phyloP scores from a whole-genome alignment of 1,139 yeast species.

The Taphrina flavorubra region DNA sequence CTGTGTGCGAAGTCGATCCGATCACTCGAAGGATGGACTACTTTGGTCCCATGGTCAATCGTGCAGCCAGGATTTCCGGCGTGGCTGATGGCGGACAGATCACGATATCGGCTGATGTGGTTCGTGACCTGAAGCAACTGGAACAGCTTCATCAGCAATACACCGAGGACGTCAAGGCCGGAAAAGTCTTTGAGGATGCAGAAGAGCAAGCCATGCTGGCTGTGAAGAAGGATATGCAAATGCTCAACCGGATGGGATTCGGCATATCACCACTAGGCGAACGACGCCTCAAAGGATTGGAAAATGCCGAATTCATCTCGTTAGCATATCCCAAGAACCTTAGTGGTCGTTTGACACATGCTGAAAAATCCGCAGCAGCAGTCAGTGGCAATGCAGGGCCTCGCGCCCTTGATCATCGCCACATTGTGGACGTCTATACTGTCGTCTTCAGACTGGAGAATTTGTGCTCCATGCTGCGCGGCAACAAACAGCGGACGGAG shows the following conservation, averaged over 20 bases:
- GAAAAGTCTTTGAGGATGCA: slow-evolving; percentile 23
- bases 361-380: slow-evolving; percentile 18
- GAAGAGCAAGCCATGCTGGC: slow-evolving; percentile 64
- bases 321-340: slow-evolving; percentile 74
- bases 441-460: slow-evolving; percentile 35
- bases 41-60: slow-evolving; percentile 97
- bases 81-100: slow-evolving; percentile 99
- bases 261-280: slow-evolving; percentile 78
- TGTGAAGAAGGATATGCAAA: slow-evolving; percentile 69
- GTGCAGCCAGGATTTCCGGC: slow-evolving; percentile 91
- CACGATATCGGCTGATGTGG: slow-evolving; percentile 79
- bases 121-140: slow-evolving; percentile 70
- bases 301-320: slow-evolving; percentile 87
- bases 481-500: slow-evolving; percentile 27
- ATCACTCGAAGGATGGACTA: slow-evolving; percentile 98
- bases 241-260: slow-evolving; percentile 73
- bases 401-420: slow-evolving; percentile 27
- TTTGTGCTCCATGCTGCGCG: slow-evolving; percentile 36
- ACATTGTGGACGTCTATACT: slow-evolving; percentile 30
- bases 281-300: slow-evolving; percentile 87
- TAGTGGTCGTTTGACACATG: slow-evolving; percentile 56
- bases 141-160: slow-evolving; percentile 50
- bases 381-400: slow-evolving; percentile 4
- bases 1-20: slow-evolving; percentile 93
- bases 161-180: slow-evolving; percentile 32